These are phyloP conservation scores for Blastobotrys indianensis DNA, from an alignment of 1,139 yeast species.

Conservation along the genomic window DNA sequence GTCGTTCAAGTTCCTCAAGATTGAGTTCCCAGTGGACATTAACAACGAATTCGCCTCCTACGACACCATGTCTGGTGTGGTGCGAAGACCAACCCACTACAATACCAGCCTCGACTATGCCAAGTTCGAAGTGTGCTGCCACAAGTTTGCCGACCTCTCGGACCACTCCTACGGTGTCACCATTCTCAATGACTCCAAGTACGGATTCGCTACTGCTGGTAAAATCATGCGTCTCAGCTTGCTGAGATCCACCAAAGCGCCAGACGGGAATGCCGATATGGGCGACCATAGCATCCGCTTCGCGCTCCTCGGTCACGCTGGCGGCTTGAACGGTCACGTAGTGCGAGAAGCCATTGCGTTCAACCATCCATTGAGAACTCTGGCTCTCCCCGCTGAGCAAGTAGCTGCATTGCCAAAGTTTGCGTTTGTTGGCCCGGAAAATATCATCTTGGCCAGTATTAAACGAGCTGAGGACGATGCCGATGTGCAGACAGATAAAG, in stretches of 20 bases:
- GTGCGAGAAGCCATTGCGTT: constrained; percentile 74
- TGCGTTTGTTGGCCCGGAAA: constrained; percentile 42
- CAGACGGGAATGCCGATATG: constrained; percentile 91
- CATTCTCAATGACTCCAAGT: constrained; percentile 74
- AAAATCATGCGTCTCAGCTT: constrained; percentile 77
- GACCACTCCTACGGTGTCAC: constrained; percentile 86
- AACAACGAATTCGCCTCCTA: constrained; percentile 71
- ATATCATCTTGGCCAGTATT: constrained; percentile 64
- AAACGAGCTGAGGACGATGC: constrained; percentile 85
- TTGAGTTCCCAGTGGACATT: constrained; percentile 86
- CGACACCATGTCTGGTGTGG: constrained; percentile 90
- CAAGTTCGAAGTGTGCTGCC: constrained; percentile 91
- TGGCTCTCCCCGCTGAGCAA: constrained; percentile 1
- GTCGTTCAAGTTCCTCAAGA: constrained; percentile 78
- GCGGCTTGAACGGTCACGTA: constrained; percentile 54
- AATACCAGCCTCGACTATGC: constrained; percentile 96
- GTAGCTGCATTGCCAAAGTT: constrained; percentile 9
- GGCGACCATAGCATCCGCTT: constrained; percentile 78
- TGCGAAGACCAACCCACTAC: constrained; percentile 86
- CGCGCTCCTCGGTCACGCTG: constrained; percentile 77
- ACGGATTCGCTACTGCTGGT: constrained; percentile 89
- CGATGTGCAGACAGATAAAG: constrained; percentile 39
- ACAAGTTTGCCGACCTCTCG: constrained; percentile 86
- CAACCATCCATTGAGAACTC: constrained; percentile 47
- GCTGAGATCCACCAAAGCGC: constrained; percentile 80